Conservation (phyloP, 2,329 filamentous ascomycete genomes). For the Emericellopsis cladophorae region DNA sequence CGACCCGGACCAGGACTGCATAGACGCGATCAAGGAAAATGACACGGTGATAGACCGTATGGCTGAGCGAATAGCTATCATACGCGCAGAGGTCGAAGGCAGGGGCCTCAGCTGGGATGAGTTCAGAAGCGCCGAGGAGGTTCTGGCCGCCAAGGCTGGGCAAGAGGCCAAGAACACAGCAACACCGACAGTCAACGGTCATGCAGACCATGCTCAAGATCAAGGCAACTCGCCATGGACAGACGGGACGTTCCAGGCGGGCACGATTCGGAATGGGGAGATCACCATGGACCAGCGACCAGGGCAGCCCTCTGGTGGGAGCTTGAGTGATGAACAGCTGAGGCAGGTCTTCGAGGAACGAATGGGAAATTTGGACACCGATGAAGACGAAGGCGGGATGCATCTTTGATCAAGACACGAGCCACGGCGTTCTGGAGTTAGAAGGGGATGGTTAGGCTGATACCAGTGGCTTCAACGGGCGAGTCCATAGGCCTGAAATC, state of each 20-base stretch:
- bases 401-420: slow-evolving; percentile 32
- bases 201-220: slow-evolving; percentile 8
- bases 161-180: background rate
- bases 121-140: slow-evolving; percentile 35
- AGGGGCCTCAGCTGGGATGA: slow-evolving; percentile 45
- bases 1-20: slow-evolving; percentile 52
- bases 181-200: background rate
- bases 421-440: too few species aligned
- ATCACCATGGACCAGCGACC: slow-evolving; percentile 27
- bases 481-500: too few species aligned
- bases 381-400: slow-evolving; percentile 38
- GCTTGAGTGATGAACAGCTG: slow-evolving; percentile 46
- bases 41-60: slow-evolving; percentile 55
- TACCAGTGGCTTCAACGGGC: too few species aligned
- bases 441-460: too few species aligned
- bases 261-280: slow-evolving; percentile 38
- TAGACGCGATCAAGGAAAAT: slow-evolving; percentile 64
- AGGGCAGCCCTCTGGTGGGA: slow-evolving; percentile 23
- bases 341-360: slow-evolving; percentile 40
- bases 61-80: slow-evolving; percentile 49
- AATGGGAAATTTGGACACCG: slow-evolving; percentile 29
- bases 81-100: slow-evolving; percentile 51
- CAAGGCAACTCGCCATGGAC: slow-evolving; percentile 35
- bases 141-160: slow-evolving; percentile 14
- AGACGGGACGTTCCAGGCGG: slow-evolving; percentile 52